Evolutionary conservation across 192 early-diverging fungal species (phyloP).

Genomic region (Pilobolus umbonatus): DNA sequence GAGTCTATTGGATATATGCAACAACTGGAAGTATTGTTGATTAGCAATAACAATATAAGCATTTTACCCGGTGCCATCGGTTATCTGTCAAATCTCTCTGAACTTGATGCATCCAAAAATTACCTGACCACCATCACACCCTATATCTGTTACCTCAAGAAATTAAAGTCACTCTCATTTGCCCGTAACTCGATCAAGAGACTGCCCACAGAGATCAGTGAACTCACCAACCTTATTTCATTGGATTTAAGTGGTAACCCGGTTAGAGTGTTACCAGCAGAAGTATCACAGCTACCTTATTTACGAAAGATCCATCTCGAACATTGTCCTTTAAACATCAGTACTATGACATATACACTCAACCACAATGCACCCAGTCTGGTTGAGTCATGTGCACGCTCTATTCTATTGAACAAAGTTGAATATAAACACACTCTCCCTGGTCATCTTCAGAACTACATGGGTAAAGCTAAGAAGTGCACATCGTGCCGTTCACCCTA

Average conservation of each 20-base stretch:
- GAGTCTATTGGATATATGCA: slow-evolving; percentile 68
- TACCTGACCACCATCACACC: slow-evolving; percentile 55
- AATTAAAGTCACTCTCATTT: slow-evolving; percentile 58
- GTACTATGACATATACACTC: slow-evolving; percentile 31
- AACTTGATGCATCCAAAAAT: slow-evolving; percentile 64
- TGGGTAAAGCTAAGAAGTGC: slow-evolving; percentile 57
- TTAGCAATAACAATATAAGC: slow-evolving; percentile 59
- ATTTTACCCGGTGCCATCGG: slow-evolving; percentile 66
- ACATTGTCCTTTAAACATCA: slow-evolving; percentile 48
- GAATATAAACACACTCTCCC: slow-evolving; percentile 13
- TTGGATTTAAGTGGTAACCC: slow-evolving; percentile 69
- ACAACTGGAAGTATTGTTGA: slow-evolving; percentile 53
- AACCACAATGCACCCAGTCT: slow-evolving; percentile 54
- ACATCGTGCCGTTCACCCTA: slow-evolving; percentile 79
- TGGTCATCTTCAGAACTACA: slow-evolving; percentile 55
- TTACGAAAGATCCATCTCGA: slow-evolving; percentile 56
- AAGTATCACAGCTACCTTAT: slow-evolving; percentile 62
- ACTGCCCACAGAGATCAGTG: slow-evolving; percentile 63
- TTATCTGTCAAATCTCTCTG: slow-evolving; percentile 58
- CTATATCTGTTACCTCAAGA: slow-evolving; percentile 53
- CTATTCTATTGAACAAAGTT: slow-evolving; percentile 30
- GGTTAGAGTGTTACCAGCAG: slow-evolving; percentile 64
- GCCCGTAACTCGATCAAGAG: slow-evolving; percentile 53
- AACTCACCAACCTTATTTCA: slow-evolving; percentile 51
- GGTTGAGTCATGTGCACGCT: slow-evolving; percentile 71